These are phyloP conservation scores for Backusella circina DNA, from an alignment of 192 early-diverging fungal genomes.

Conservation along the genomic window DNA sequence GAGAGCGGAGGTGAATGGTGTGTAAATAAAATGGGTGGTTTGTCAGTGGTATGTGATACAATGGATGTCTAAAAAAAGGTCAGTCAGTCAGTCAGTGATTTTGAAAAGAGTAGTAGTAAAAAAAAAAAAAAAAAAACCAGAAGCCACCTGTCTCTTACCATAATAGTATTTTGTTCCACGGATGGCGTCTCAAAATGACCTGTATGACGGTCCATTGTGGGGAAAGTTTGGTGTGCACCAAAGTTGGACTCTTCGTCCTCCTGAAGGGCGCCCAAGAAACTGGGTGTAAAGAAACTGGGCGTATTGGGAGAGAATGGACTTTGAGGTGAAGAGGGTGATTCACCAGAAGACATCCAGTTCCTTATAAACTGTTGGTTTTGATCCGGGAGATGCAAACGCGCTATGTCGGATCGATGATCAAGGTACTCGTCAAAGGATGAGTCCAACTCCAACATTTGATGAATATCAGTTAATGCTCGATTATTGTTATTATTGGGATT, in stretches of 20 bases:
- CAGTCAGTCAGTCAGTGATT: background rate
- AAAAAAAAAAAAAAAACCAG: too few species aligned
- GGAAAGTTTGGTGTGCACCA: background rate
- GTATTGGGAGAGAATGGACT: conserved; percentile 42
- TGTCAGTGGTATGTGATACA: background rate
- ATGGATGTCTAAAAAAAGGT: background rate
- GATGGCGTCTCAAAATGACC: background rate
- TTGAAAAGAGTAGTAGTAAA: too few species aligned
- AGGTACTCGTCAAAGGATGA: background rate
- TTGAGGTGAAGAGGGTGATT: background rate
- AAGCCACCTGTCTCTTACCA: conserved; percentile 10
- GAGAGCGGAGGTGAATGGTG: background rate
- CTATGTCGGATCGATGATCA: background rate
- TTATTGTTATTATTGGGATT: too few species aligned
- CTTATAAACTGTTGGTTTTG: background rate
- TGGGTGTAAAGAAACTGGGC: conserved; percentile 72
- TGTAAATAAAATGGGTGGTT: background rate
- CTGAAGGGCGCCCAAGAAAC: conserved; percentile 59
- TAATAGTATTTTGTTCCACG: conserved; percentile 6
- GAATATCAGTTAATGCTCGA: background rate
- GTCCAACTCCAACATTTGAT: conserved; percentile 5
- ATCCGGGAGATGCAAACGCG: background rate
- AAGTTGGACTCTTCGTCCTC: conserved; percentile 27
- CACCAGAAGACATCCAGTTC: conserved; percentile 24
- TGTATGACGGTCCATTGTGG: background rate